Evolutionary conservation across 1,139 yeast genomes (phyloP), one percentile per base, ranked within the genome.

Genomic region (Magnusiomyces suaveolens): DNA sequence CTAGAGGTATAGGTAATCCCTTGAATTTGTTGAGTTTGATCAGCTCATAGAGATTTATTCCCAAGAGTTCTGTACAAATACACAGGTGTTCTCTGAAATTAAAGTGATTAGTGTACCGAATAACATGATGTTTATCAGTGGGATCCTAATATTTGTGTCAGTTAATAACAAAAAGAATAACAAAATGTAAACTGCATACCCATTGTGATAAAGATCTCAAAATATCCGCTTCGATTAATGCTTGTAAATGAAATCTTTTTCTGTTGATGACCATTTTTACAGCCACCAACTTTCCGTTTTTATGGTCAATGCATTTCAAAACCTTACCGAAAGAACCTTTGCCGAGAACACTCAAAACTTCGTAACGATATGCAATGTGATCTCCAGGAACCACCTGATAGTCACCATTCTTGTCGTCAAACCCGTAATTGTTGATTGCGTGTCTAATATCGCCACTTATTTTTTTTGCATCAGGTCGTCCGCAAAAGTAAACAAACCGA

Each of bases 301-400:
- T 83, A 65, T 85, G 87, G 67, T 88, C 96, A 32, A 71, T 68
- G 59, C 92, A 84, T 56, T 79, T 75, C 10, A 86, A 71, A 2
- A 88, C 96, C 56, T 82, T 82, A 0, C 96, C 96, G 73, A 88
- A 88, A 39, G 92, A 82, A 2, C 96, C 96, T 56, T 78, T 82
- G 0, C 96, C 96, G 18, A 88, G 72, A 2, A 75, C 70, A 1
- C 74, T 69, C 36, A 77, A 57, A 8, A 87, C 80, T 60, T 86
- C 83, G 64, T 83, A 88, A 44, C 95, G 70, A 66, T 82, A 88
- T 54, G 83, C 84, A 50, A 88, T 78, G 62, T 88, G 96, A 63
- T 87, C 96, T 2, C 84, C 79, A 1, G 72, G 68, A 1, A 73
- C 65, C 0, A 81, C 73, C 6, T 74, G 72, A 61, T 85, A 83